phyloP scores from a whole-genome alignment of 805 yeast species.

The Ogataea trehalophila region DNA sequence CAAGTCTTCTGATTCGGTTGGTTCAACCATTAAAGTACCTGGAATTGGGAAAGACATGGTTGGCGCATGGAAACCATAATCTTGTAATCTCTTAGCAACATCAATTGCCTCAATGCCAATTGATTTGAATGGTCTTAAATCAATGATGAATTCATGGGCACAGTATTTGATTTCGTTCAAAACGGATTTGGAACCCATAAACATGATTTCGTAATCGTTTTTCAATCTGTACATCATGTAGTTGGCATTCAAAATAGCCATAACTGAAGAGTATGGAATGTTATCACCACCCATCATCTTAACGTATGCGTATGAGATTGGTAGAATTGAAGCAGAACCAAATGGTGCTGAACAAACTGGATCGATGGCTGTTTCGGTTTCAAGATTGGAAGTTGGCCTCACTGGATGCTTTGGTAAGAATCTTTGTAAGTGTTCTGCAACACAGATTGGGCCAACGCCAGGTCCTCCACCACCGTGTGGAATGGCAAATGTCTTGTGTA shows the following conservation, averaged over 20 bases:
- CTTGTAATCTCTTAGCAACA: slow-evolving; percentile 94
- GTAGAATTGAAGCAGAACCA: slow-evolving; percentile 90
- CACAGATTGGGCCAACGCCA: slow-evolving; percentile 98
- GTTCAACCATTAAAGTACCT: slow-evolving; percentile 96
- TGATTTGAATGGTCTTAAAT: slow-evolving; percentile 76
- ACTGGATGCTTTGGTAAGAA: slow-evolving; percentile 79
- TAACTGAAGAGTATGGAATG: slow-evolving; percentile 77
- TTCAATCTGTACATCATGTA: slow-evolving; percentile 83
- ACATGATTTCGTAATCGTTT: slow-evolving; percentile 69
- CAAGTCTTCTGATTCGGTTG: slow-evolving; percentile 90
- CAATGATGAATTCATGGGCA: slow-evolving; percentile 95
- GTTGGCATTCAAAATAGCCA: slow-evolving; percentile 93
- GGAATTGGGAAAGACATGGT: slow-evolving; percentile 99
- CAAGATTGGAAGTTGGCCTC: slow-evolving; percentile 42
- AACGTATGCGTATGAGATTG: slow-evolving; percentile 92
- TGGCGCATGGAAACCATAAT: slow-evolving; percentile 98
- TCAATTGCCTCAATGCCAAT: slow-evolving; percentile 91
- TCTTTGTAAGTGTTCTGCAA: slow-evolving; percentile 70
- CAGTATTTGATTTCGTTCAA: slow-evolving; percentile 55
- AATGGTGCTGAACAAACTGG: slow-evolving; percentile 92
- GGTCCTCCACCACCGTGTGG: slow-evolving; percentile 99
- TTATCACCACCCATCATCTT: slow-evolving; percentile 88
- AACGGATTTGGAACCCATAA: slow-evolving; percentile 44
- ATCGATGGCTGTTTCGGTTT: slow-evolving; percentile 47
- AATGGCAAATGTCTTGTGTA: slow-evolving; percentile 96